Evolutionary conservation across 2,329 filamentous ascomycete genomes (phyloP), one percentile per base, ranked within the genome.

Genomic region (Talaromyces albobiverticillius): DNA sequence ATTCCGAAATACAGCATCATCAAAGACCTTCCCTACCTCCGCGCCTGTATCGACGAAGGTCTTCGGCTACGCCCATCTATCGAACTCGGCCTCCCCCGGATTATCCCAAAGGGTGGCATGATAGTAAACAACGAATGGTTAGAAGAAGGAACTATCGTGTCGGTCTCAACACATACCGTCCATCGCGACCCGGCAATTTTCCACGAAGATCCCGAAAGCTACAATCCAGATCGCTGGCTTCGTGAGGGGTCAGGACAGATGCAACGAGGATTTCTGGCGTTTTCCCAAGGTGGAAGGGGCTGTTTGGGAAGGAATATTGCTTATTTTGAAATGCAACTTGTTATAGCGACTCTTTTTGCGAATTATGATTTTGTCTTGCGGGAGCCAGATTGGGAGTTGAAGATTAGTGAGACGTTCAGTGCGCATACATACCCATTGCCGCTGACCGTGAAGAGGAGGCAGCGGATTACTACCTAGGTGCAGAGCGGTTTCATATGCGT

Each of bases 1-100:
- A 66, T 81, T 22, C 76, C 75, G 0, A 68, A 77, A 0, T 80
- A 77, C 54, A 73, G 75, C n/a, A 77, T 74, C 42, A 67, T 78
- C 49, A 73, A 76, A 52, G 64, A 78, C 51, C 63, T 79, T 0
- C 76, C 76, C 0, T 80, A 78, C 60, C 72, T 81, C 4, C 69
- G 72, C 18, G 77, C 75, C 2, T 79, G 73, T 55, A 61, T 80
- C 22, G 76, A 81, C 54, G 79, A 81, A 57, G 67, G 68, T 0
- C 56, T 79, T 4, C 71, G 76, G 0, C 53, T 79, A 4, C 64
- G 61, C 14, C 72, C 75, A 0, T 71, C 75, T 0, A 69, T 67
- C 0, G 62, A 69, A 0, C 64, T 68, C 14, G 69, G 71, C 1
- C 66, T 79, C 6, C 66, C 70, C 2, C 68, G 76, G 4, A 62